Evolutionary conservation across 2,329 filamentous ascomycete species (phyloP).

Genomic region (Drechslera avenae): DNA sequence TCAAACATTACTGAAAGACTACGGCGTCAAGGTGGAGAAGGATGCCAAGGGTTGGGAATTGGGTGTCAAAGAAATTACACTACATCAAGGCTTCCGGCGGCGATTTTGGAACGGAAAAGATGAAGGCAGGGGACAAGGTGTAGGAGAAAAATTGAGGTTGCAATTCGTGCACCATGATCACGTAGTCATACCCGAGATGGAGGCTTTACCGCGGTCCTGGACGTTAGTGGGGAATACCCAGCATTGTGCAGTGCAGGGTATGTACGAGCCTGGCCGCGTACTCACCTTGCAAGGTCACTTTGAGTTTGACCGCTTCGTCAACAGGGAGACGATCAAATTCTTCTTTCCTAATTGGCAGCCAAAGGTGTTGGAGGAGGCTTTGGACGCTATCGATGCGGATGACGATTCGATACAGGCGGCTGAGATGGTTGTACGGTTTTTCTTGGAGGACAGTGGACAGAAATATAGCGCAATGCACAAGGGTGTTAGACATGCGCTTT

Average conservation of each 20-base stretch:
- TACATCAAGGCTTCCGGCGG: conserved; percentile 23
- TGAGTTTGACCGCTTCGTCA: conserved; percentile 53
- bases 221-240: conserved; percentile 27
- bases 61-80: conserved; percentile 29
- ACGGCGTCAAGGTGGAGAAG: conserved; percentile 34
- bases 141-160: conserved; percentile 27
- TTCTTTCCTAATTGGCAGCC: conserved; percentile 41
- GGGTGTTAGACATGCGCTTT: not conserved
- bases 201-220: conserved; percentile 27
- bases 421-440: conserved; percentile 43
- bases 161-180: conserved; percentile 51
- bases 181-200: conserved; percentile 25
- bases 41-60: conserved; percentile 37
- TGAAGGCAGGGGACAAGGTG: not conserved
- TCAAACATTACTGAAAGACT: conserved; percentile 43
- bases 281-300: conserved; percentile 53
- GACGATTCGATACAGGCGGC: conserved; percentile 40
- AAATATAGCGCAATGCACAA: not conserved
- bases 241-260: conserved; percentile 49
- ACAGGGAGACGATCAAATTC: conserved; percentile 46
- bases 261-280: conserved; percentile 47
- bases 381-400: conserved; percentile 28
- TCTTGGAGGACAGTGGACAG: conserved; percentile 24
- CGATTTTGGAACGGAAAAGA: conserved; percentile 18
- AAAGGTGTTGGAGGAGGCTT: conserved; percentile 21